Evolutionary conservation across 2,329 filamentous ascomycete species (phyloP).

Genomic region (Zasmidium angulare): DNA sequence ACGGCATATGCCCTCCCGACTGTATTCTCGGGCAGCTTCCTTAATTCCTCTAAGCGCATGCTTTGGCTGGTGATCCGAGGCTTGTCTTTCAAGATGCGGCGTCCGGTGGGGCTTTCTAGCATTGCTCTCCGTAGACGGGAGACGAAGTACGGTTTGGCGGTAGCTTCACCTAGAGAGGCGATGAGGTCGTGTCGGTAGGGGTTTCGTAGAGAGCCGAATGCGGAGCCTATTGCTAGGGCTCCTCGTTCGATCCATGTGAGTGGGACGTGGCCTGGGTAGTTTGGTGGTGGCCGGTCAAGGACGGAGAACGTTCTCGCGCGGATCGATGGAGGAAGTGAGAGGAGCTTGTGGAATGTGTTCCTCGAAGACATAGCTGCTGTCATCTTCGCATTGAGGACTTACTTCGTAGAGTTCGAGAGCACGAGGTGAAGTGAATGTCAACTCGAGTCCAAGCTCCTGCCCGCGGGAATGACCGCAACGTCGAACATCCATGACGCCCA

Average conservation of each 20-base stretch:
- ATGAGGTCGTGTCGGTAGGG: constrained; percentile 89
- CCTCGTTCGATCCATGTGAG: constrained; percentile 75
- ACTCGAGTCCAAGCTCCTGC: neutral
- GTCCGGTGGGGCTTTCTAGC: constrained; percentile 79
- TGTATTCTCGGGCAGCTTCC: constrained; percentile 67
- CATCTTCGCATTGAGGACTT: neutral
- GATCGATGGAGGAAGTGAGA: constrained; percentile 32
- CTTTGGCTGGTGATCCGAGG: constrained; percentile 80
- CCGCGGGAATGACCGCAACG: neutral
- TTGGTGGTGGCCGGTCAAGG: constrained; percentile 78
- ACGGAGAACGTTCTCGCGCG: constrained; percentile 67
- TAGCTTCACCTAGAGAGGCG: constrained; percentile 89
- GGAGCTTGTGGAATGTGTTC: constrained; percentile 10
- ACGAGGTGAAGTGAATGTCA: constrained; percentile 7
- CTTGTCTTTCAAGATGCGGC: constrained; percentile 84
- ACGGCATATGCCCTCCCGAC: constrained; percentile 79
- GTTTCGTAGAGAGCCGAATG: constrained; percentile 63
- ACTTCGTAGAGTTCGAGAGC: neutral
- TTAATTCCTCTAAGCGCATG: constrained; percentile 68
- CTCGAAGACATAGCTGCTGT: constrained; percentile 3
- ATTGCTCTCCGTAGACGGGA: constrained; percentile 87
- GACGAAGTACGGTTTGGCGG: constrained; percentile 93
- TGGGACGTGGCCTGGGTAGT: constrained; percentile 90
- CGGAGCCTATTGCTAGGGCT: constrained; percentile 65
- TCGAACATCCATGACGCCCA: constrained; percentile 6